Conservation (phyloP, 768 basidiomycete species). For the Trametes maxima region DNA sequence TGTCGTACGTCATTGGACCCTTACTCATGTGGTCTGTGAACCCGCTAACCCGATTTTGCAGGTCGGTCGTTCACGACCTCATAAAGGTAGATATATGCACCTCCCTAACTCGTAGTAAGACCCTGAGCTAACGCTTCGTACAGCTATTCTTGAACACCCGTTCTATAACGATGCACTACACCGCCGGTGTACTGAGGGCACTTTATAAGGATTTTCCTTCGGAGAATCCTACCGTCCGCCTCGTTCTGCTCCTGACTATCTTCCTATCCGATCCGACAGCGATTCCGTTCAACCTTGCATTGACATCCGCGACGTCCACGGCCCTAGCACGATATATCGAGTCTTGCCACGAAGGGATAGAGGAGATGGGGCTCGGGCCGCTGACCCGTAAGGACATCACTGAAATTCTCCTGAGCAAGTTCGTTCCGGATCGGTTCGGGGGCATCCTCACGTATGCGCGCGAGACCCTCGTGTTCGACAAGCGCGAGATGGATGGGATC, state of each 20-base stretch:
- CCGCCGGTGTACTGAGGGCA: conserved; percentile 56
- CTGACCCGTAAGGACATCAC: conserved; percentile 59
- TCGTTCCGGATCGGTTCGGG: conserved; percentile 58
- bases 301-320: conserved; percentile 29
- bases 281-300: conserved; percentile 25
- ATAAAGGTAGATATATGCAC: conserved; percentile 52
- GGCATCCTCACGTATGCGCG: conserved; percentile 55
- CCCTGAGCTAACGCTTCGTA: background rate
- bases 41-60: conserved; percentile 23
- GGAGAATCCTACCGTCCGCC: conserved; percentile 58
- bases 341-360: conserved; percentile 48
- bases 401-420: conserved; percentile 68
- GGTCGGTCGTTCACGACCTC: conserved; percentile 62
- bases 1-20: conserved; percentile 50
- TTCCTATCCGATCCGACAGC: conserved; percentile 45
- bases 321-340: conserved; percentile 13
- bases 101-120: background rate
- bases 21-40: background rate
- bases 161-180: conserved; percentile 54
- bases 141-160: conserved; percentile 74
- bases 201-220: conserved; percentile 71
- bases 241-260: conserved; percentile 72
- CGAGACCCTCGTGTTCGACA: conserved; percentile 45
- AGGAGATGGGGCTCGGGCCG: conserved; percentile 56
- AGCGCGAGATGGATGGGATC: conserved; percentile 46